Base-by-base conservation (phyloP, 495 filamentous ascomycete genomes). In the Evernia prunastri region DNA sequence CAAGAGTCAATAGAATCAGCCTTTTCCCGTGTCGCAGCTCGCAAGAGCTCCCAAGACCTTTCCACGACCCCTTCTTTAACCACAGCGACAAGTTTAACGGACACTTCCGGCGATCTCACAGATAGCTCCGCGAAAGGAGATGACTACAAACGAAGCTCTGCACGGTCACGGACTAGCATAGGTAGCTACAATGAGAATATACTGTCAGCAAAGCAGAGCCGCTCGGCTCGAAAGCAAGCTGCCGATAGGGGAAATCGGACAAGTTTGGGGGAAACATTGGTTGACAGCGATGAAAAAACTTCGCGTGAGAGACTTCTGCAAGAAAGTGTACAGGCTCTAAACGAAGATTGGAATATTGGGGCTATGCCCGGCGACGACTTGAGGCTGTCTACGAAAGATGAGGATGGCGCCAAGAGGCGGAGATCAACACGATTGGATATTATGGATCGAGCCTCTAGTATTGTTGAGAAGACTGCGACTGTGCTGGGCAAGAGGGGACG, bases 401-500 rank as follows among this genome's bases (percentile, higher is more conserved):
- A 71, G 58, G 64, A 64, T 18, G 65, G 60, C 29, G 66, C 72
- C n/a, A 63, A 67, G 56, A 70, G 74, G 58, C 70, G 75, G 35
- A 66, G 57, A 10, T 80, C 79, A 49, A 67, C 74, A 59, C 78
- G 81, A 37, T 63, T 79, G 60, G 75, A 73, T 61, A 17, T 81
- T 27, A 35, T 81, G 35, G 71, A 70, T n/a, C 79, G 77, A 58
- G 78, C 80, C 1, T 76, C 78, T 2, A 77, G 74, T 54, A 58
- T 80, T 8, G 66, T 81, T n/a, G 75, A 69, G 20, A 75, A 78
- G 63, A 75, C 76, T 54, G 75, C 66, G 56, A 76, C 72, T 67
- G 79, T 81, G 53, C 67, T 87, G 58, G 84, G 84, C 31, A 87
- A 86, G 74, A 77, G 84, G 49, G 74, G 78, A 25, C 71, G 81